phyloP scores from a whole-genome alignment of 2,329 filamentous ascomycete genomes.

The Curvularia spicifera region DNA sequence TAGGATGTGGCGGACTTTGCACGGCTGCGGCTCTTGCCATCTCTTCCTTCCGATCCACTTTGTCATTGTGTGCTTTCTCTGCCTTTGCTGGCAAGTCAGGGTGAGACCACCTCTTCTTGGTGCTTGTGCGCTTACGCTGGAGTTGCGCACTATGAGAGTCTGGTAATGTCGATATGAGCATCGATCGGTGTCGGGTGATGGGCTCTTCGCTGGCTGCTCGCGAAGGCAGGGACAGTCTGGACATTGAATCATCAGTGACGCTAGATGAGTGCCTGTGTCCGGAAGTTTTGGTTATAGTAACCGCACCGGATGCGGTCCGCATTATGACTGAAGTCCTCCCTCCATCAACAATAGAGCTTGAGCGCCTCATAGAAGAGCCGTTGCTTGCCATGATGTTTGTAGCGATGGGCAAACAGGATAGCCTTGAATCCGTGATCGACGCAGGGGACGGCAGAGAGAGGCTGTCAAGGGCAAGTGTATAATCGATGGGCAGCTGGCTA shows the following conservation, averaged over 20 bases:
- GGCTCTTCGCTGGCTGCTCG: conserved; percentile 44
- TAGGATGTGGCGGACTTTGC: conserved; percentile 51
- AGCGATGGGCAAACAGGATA: conserved; percentile 21
- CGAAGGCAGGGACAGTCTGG: conserved; percentile 25
- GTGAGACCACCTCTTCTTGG: conserved; percentile 50
- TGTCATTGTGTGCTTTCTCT: conserved; percentile 47
- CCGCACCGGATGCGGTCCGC: conserved; percentile 31
- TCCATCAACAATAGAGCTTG: conserved; percentile 41
- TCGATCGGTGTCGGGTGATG: conserved; percentile 36
- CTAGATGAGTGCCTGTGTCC: conserved; percentile 38
- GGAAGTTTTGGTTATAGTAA: conserved; percentile 30
- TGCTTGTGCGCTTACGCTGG: conserved; percentile 40
- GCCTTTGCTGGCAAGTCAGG: conserved; percentile 50
- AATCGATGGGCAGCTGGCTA: conserved; percentile 50
- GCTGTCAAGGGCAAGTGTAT: conserved; percentile 47
- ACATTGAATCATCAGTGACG: conserved; percentile 28
- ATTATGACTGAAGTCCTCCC: conserved; percentile 41
- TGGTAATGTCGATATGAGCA: conserved; percentile 31
- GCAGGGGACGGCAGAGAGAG: conserved; percentile 34
- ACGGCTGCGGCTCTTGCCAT: conserved; percentile 25
- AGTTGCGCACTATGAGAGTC: conserved; percentile 38
- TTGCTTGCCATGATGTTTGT: conserved; percentile 27
- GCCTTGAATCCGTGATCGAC: conserved; percentile 18
- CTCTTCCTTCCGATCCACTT: conserved; percentile 34
- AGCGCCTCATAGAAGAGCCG: conserved; percentile 26